phyloP scores from a whole-genome alignment of 805 yeast species.

The Candida peoriensis region DNA sequence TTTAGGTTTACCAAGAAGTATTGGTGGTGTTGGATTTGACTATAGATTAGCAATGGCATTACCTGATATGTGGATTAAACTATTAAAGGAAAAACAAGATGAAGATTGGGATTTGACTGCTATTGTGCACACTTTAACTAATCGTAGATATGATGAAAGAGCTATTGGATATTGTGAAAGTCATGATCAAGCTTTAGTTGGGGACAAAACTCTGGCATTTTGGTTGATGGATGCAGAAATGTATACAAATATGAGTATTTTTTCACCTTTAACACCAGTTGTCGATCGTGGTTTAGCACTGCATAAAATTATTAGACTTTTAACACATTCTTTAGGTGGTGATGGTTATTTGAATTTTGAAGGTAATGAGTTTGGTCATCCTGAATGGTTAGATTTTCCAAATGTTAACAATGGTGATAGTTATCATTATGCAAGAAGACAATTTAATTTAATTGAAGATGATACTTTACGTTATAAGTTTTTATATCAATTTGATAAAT shows the following conservation, averaged over 20 bases:
- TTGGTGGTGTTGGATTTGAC: slow-evolving; percentile 92
- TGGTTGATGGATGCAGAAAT: slow-evolving; percentile 99
- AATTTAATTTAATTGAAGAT: slow-evolving; percentile 83
- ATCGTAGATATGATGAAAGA: slow-evolving; percentile 82
- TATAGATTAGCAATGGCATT: slow-evolving; percentile 94
- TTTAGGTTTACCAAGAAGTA: slow-evolving; percentile 62
- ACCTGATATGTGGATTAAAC: slow-evolving; percentile 99
- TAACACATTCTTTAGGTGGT: slow-evolving; percentile 92
- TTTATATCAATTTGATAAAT: slow-evolving; percentile 76
- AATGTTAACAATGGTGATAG: slow-evolving; percentile 83
- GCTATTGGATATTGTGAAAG: slow-evolving; percentile 92
- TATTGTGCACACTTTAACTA: slow-evolving; percentile 77
- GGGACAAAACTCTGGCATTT: slow-evolving; percentile 93
- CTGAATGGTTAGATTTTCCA: slow-evolving; percentile 98
- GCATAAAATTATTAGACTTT: slow-evolving; percentile 84
- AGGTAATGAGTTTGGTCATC: slow-evolving; percentile 98
- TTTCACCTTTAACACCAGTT: slow-evolving; percentile 68
- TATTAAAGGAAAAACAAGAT: slow-evolving; percentile 75
- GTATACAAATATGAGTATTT: slow-evolving; percentile 90
- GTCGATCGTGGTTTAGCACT: slow-evolving; percentile 87
- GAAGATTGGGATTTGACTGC: slow-evolving; percentile 89
- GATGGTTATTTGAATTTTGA: slow-evolving; percentile 95
- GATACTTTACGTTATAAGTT: slow-evolving; percentile 72
- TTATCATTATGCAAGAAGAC: slow-evolving; percentile 92
- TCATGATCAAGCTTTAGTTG: slow-evolving; percentile 96